phyloP scores from a whole-genome alignment of 257 asterid species.

The Solanum raphanifolium region DNA sequence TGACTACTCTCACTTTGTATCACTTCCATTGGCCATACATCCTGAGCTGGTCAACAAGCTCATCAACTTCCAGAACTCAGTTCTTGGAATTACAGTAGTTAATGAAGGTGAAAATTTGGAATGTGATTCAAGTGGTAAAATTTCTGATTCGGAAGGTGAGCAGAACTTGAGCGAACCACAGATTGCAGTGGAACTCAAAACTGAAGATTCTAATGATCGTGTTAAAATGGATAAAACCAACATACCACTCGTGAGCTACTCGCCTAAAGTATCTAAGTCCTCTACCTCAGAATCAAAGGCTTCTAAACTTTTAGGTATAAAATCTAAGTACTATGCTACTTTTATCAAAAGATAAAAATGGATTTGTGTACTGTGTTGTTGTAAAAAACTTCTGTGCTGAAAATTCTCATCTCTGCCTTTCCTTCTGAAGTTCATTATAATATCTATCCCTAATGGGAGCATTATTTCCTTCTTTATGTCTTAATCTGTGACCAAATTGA shows the following conservation, averaged over 20 bases:
- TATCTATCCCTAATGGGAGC: neutral
- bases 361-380: neutral
- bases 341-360: neutral
- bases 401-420: neutral
- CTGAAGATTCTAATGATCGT: constrained; percentile 17
- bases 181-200: constrained; percentile 20
- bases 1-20: constrained; percentile 91
- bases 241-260: constrained; percentile 49
- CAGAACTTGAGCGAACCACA: constrained; percentile 13
- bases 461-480: neutral
- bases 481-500: neutral
- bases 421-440: neutral
- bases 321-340: neutral
- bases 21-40: constrained; percentile 90
- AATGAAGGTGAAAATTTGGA: constrained; percentile 24
- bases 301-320: constrained; percentile 34
- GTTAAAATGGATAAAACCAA: constrained; percentile 17
- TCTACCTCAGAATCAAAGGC: constrained; percentile 26
- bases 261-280: constrained; percentile 30
- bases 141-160: constrained; percentile 22
- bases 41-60: constrained; percentile 79
- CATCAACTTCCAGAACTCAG: constrained; percentile 50
- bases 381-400: neutral
- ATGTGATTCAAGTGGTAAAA: constrained; percentile 21
- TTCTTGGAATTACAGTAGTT: constrained; percentile 41